Evolutionary conservation across 805 yeast genomes (phyloP).

Genomic region (Hanseniaspora thailandica): DNA sequence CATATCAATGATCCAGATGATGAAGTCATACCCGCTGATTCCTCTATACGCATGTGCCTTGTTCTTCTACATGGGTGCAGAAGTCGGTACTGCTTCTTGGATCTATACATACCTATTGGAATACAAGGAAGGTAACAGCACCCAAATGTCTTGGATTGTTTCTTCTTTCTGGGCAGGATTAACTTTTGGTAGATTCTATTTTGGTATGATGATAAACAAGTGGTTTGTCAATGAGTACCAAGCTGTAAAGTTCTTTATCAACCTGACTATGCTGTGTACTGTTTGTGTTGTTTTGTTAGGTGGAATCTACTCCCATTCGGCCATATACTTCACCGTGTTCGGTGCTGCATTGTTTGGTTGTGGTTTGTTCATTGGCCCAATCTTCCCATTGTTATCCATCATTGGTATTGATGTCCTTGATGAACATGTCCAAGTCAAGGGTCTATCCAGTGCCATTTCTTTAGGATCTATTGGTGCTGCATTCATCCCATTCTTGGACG

Average conservation of each 20-base stretch:
- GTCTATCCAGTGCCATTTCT: constrained; percentile 65
- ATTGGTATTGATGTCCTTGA: constrained; percentile 56
- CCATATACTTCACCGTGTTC: constrained; percentile 20
- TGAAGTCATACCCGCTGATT: constrained; percentile 29
- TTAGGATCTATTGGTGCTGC: constrained; percentile 35
- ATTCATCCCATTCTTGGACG: constrained; percentile 6
- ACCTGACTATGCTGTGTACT: constrained; percentile 30
- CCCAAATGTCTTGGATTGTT: constrained; percentile 48
- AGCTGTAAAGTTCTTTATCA: constrained; percentile 27
- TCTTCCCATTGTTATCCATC: constrained; percentile 61
- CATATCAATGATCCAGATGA: constrained; percentile 15
- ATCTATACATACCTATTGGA: constrained; percentile 48
- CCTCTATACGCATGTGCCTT: constrained; percentile 43
- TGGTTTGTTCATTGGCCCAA: constrained; percentile 58
- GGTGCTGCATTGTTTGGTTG: constrained; percentile 31
- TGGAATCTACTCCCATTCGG: constrained; percentile 17
- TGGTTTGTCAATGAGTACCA: constrained; percentile 37
- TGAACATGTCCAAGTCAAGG: constrained; percentile 44
- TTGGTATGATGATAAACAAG: constrained; percentile 45
- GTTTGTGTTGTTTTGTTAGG: constrained; percentile 24
- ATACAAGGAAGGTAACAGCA: constrained; percentile 38
- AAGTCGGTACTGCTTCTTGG: constrained; percentile 63
- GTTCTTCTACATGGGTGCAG: constrained; percentile 57
- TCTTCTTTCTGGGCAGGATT: constrained; percentile 66
- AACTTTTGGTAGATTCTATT: constrained; percentile 47